Conservation (phyloP, 2,329 filamentous ascomycete species). For the Colletotrichum eremochloae region DNA sequence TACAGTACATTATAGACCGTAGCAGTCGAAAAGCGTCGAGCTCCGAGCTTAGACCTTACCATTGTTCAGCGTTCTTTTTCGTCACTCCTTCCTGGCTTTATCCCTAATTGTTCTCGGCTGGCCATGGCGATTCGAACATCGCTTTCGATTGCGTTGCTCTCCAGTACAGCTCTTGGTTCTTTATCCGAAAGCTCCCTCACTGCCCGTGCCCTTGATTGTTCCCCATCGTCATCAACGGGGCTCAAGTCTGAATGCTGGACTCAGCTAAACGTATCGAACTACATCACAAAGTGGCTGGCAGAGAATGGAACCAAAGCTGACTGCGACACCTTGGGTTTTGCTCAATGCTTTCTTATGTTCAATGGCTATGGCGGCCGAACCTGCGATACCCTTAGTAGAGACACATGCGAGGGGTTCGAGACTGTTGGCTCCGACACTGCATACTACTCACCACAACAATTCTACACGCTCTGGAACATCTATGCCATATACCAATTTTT, state of each 20-base stretch:
- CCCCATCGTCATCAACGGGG: slow-evolving; percentile 31
- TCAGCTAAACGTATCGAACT: slow-evolving; percentile 44
- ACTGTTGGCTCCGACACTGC: slow-evolving; percentile 39
- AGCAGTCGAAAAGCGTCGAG: background rate
- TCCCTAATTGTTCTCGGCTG: too few species aligned
- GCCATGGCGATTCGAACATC: background rate
- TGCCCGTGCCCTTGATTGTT: slow-evolving; percentile 17
- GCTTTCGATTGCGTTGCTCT: background rate
- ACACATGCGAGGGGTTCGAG: slow-evolving; percentile 45
- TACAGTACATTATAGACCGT: background rate
- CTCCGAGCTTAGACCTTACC: background rate
- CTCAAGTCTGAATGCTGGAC: slow-evolving; percentile 46
- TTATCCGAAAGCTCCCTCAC: background rate
- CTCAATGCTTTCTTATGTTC: slow-evolving; percentile 47
- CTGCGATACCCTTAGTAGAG: slow-evolving; percentile 46
- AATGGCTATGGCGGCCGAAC: slow-evolving; percentile 47
- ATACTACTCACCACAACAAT: slow-evolving; percentile 46
- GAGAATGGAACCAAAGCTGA: slow-evolving; percentile 46
- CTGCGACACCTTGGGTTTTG: slow-evolving; percentile 46
- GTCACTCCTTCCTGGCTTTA: background rate
- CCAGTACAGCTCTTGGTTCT: background rate
- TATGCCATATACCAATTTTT: slow-evolving; percentile 48
- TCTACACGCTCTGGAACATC: slow-evolving; percentile 49
- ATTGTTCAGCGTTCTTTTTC: background rate
- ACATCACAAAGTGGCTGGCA: slow-evolving; percentile 46